Evolutionary conservation across 352 stramenopile species (phyloP).

Genomic region (Pythium biforme): DNA sequence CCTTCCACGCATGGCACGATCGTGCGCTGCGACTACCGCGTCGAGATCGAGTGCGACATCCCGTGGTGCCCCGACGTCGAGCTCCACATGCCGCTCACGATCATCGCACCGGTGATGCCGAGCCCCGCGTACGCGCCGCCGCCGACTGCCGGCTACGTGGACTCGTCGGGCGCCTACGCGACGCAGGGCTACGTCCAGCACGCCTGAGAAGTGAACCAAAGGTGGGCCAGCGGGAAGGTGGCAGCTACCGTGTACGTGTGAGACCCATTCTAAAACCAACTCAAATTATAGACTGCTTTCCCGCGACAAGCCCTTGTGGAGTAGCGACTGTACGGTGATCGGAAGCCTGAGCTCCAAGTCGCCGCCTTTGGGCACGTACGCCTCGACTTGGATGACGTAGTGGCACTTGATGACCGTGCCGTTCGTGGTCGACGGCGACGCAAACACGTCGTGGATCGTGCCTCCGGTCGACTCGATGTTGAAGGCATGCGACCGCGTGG

Average conservation of each 20-base stretch:
- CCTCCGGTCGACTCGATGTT: constrained; percentile 1
- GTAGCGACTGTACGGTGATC: constrained; percentile 2
- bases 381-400: constrained; percentile 11
- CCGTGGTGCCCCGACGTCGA: constrained; percentile 60
- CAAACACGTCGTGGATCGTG: neutral
- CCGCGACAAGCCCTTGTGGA: neutral
- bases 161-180: constrained; percentile 8
- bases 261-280: too few relatives aligned
- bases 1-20: constrained; percentile 49
- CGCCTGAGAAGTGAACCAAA: neutral
- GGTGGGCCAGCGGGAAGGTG: too few relatives aligned
- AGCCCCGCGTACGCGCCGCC: constrained; percentile 20
- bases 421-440: constrained; percentile 9
- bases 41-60: constrained; percentile 70
- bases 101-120: constrained; percentile 35
- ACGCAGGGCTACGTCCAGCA: constrained; percentile 18
- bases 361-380: neutral
- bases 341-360: constrained; percentile 2
- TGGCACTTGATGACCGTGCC: constrained; percentile 14
- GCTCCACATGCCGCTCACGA: constrained; percentile 53
- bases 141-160: constrained; percentile 22
- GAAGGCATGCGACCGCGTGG: neutral
- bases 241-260: too few relatives aligned
- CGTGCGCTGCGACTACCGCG: constrained; percentile 53
- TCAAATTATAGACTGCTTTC: constrained; percentile 8